Evolutionary conservation across 208 protist species (phyloP), one percentile per base, ranked within the genome.

Genomic region (Acanthamoeba pearcei): DNA sequence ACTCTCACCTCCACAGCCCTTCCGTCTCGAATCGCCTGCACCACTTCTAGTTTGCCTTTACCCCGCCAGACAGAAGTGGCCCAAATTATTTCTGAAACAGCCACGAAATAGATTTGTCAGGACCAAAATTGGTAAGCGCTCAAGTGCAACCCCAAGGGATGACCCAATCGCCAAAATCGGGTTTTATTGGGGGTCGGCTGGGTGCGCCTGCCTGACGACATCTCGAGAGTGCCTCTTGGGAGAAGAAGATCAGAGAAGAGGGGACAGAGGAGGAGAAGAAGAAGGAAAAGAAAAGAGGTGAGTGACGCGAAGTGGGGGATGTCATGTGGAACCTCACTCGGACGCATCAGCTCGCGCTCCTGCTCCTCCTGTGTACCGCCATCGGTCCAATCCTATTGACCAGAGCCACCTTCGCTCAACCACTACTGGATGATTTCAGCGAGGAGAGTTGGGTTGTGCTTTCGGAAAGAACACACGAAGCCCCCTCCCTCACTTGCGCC

Each of bases 291-390:
- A 88, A 66, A 27, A 64, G 42, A n/a, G 46, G 15, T 3, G 35
- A 85, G 46, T 13, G 35, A 88, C 51, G 49, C 5, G 42, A 32
- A 46, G 46, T 83, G 38, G 74, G 80, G 80, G 51, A 88, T 88
- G 80, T 64, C 80, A 88, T 88, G 80, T 66, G 80, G 80, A 88
- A 88, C 80, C 80, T 64, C 53, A 57, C 51, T 57, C 42, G 46
- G 80, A 46, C 53, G 24, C 80, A 88, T 5, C 53, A 46, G 53
- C 53, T 57, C 80, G 51, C 22, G 15, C 78, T 88, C 15, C 29
- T 88, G 51, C 51, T 88, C 12, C 80, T 88, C 19, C 29, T 88
- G 12, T 88, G 19, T 51, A 27, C 19, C 24, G 78, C 51, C 80
- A 46, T 88, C 29, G 51, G 80, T 38, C 74, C 74, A 5, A 13